Evolutionary conservation across 2,329 filamentous ascomycete species (phyloP).

Genomic region (Alternaria tenuissima): DNA sequence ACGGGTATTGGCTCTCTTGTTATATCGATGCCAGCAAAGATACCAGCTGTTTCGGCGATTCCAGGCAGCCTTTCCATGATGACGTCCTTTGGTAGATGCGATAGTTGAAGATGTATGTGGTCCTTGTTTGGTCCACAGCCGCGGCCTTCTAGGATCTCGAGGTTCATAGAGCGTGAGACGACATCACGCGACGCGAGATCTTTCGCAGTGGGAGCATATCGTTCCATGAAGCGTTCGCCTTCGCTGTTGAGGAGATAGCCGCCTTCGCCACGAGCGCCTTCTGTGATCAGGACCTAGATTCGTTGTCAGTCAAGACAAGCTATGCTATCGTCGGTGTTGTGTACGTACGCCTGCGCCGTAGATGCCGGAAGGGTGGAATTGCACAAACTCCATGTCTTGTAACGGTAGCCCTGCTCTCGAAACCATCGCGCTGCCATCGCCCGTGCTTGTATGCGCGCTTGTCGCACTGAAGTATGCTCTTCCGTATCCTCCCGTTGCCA

Average conservation of each 20-base stretch:
- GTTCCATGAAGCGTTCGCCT: slow-evolving; percentile 61
- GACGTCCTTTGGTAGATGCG: slow-evolving; percentile 57
- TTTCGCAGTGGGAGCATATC: slow-evolving; percentile 61
- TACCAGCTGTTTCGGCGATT: slow-evolving; percentile 60
- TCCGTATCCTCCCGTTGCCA: slow-evolving; percentile 61
- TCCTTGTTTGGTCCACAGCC: slow-evolving; percentile 58
- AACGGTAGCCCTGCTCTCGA: slow-evolving; percentile 58
- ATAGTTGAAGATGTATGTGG: slow-evolving; percentile 59
- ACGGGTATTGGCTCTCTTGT: slow-evolving; percentile 61
- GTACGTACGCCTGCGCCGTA: slow-evolving; percentile 57
- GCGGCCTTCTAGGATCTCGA: slow-evolving; percentile 58
- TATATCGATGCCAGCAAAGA: slow-evolving; percentile 61
- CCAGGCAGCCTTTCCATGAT: slow-evolving; percentile 59
- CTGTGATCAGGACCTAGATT: slow-evolving; percentile 55
- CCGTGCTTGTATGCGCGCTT: slow-evolving; percentile 59
- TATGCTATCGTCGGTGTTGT: not conserved
- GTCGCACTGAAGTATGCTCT: slow-evolving; percentile 61
- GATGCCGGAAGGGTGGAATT: slow-evolving; percentile 61
- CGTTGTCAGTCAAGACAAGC: not conserved
- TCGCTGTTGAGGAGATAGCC: slow-evolving; percentile 60
- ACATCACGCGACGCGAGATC: slow-evolving; percentile 60
- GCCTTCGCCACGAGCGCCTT: slow-evolving; percentile 60
- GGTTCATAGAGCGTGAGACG: slow-evolving; percentile 58
- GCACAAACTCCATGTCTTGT: slow-evolving; percentile 62
- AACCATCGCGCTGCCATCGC: slow-evolving; percentile 61